Base-by-base conservation (phyloP, 129 eudicot genomes). In the Lonicera japonica region DNA sequence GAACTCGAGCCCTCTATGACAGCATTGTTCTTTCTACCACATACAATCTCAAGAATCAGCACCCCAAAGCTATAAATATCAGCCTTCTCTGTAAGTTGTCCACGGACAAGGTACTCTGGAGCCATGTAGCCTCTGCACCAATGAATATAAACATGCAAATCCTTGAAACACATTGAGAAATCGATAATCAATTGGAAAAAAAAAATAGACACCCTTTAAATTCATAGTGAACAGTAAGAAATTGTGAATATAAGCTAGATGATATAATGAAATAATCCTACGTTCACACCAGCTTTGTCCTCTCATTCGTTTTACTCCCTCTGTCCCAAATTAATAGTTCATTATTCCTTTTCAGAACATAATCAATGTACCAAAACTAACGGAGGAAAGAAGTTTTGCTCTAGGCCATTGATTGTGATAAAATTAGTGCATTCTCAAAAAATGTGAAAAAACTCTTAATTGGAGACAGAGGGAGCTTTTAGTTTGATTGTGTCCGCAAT, bases 41-140 rank as follows among this genome's bases (percentile, higher is more conserved):
- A 77, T 18, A 79, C 77, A 18, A 87, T 78, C 56, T 87, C 95
- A 21, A 87, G 87, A 77, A 87, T 88, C 62, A 83, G 72, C n/a
- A 83, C 95, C 43, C 95, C 95, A 45, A 64, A 87, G 67, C 95
- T 87, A 40, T 77, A 87, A 41, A 87, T 85, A 59, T 87, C 95
- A 0, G 90, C 95, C 66, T 87, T 87, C 72, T 87, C 95, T 4
- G 95, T 87, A 1, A 83, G 83, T 65, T 87, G 95, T 25, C 95
- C 95, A 7, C 85, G 84, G 22, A 83, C 90, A 12, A 87, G 71
- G 65, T 87, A 87, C 54, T 87, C 95, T 3, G 95, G 95, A 45
- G 95, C 95, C 95, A 87, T 83, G 62, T 87, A 87, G 12, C 95
- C 95, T 73, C 95, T 87, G 72, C 72, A 67, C 4, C 41, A 10